Base-by-base conservation (phyloP, 2,329 filamentous ascomycete species). In the Aspergillus vadensis region DNA sequence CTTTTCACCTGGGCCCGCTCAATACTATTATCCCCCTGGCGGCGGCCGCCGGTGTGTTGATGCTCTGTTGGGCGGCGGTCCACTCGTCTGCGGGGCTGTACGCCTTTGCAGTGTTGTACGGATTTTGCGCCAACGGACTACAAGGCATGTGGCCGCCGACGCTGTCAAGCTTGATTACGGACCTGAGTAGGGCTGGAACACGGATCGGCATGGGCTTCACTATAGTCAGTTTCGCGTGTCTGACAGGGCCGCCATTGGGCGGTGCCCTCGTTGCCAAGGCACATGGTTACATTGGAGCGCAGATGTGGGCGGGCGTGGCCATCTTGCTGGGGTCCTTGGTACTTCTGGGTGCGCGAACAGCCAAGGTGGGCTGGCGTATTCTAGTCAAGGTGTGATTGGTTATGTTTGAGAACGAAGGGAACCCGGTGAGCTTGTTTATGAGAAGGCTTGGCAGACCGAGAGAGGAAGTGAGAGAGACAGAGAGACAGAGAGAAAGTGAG, bases 181-280 rank as follows among this genome's bases (percentile, higher is more conserved):
- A 66, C 30, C 44, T 65, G 27, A 62, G 47, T 32, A 65, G 59
- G 25, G 63, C 58, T 3, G 64, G 60, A 36, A 41, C 58, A 14
- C 47, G 63, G 8, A 63, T 65, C 23, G 64, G 64, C 17, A 66
- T 81, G 77, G 79, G 79, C 0, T 80, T 83, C 60, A 76, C 72
- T 0, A 72, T 82, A 17, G 77, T 81, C 6, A 79, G 77, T 5
- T 69, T 82, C 36, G 77, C 79, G 0, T 77, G 72, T 47, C 68
- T 83, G 36, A 79, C 78, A 2, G 81, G 81, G 0, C 79, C 80
- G 9, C 79, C 80, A 0, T 74, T 83, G 60, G 80, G 79, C 1
- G 81, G 81, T 7, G 79, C 80, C 0, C 57, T 83, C 51, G 79
- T 83, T 14, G 74, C 80, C 55, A 71, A 66, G 12, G 65, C 71